Evolutionary conservation across 2,329 filamentous ascomycete species (phyloP).

Genomic region (Pleurostoma richardsiae): DNA sequence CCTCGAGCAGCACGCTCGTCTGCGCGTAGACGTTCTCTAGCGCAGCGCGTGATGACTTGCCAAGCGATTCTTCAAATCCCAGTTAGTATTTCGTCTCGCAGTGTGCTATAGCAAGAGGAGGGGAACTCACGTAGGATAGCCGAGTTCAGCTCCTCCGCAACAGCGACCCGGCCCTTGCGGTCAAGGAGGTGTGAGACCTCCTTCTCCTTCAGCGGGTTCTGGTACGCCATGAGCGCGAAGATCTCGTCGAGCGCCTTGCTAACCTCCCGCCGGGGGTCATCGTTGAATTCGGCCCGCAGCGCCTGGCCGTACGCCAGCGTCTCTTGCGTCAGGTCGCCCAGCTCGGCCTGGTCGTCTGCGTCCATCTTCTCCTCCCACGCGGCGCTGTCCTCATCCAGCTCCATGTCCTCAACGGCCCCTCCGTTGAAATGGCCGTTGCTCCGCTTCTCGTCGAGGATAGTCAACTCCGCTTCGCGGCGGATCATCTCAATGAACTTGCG

Average conservation of each 20-base stretch:
- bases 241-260: slow-evolving; percentile 74
- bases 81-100: not conserved
- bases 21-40: slow-evolving; percentile 83
- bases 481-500: slow-evolving; percentile 97
- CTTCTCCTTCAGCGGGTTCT: slow-evolving; percentile 69
- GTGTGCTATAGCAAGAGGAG: not conserved
- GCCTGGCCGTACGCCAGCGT: slow-evolving; percentile 77
- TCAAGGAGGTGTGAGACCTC: slow-evolving; percentile 76
- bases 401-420: slow-evolving; percentile 47
- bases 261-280: slow-evolving; percentile 65
- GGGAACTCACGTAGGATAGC: slow-evolving; percentile 73
- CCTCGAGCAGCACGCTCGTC: slow-evolving; percentile 79
- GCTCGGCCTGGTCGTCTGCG: slow-evolving; percentile 17
- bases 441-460: slow-evolving; percentile 34
- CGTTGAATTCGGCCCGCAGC: slow-evolving; percentile 71
- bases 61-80: slow-evolving; percentile 65
- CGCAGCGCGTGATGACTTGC: slow-evolving; percentile 82
- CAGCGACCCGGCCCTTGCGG: slow-evolving; percentile 64
- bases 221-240: slow-evolving; percentile 83
- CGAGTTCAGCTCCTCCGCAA: slow-evolving; percentile 91
- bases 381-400: slow-evolving; percentile 44
- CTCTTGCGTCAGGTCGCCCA: slow-evolving; percentile 51
- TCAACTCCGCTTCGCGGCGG: slow-evolving; percentile 63
- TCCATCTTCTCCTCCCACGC: slow-evolving; percentile 46
- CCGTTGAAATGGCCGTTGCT: slow-evolving; percentile 33